Percentiles rank a stretch among this genome's conserved stretches.
phyloP scores from a whole-genome alignment of 345 rosid genomes.

The Acer yangbiense region DNA sequence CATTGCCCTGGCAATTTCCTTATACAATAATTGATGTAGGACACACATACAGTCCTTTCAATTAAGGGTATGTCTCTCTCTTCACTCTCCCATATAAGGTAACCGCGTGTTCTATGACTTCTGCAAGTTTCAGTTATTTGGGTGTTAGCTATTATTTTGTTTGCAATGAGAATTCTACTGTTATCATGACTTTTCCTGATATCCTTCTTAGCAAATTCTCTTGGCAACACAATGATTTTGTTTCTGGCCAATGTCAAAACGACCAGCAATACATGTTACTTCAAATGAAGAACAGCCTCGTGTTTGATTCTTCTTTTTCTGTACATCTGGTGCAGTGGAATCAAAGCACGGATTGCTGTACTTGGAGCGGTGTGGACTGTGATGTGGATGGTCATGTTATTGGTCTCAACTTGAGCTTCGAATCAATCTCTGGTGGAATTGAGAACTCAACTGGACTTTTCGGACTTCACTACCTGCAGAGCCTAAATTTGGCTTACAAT shows the following conservation, averaged over 20 bases:
- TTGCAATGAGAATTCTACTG: constrained; percentile 14
- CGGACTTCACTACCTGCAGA: background rate
- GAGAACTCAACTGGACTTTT: constrained; percentile 40
- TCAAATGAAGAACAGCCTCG: constrained; percentile 33
- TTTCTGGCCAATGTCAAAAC: constrained; percentile 27
- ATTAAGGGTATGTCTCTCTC: no score
- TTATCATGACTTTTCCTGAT: constrained; percentile 9
- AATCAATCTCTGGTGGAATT: constrained; percentile 34
- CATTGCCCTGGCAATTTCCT: no score
- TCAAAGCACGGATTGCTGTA: constrained; percentile 30
- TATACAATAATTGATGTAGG: no score
- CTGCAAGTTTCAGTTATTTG: no score
- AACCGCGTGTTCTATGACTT: no score
- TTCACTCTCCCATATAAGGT: no score
- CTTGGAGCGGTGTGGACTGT: constrained; percentile 51
- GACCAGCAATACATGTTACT: constrained; percentile 41
- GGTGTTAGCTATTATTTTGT: background rate
- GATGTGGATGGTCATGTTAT: constrained; percentile 35
- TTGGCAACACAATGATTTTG: background rate
- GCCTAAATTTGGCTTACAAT: no score
- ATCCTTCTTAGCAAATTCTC: background rate
- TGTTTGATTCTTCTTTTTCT: background rate
- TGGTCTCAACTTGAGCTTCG: constrained; percentile 43
- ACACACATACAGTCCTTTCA: no score
- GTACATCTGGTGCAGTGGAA: constrained; percentile 34